Conservation (phyloP, 768 basidiomycete genomes). For the Boletus sp. region DNA sequence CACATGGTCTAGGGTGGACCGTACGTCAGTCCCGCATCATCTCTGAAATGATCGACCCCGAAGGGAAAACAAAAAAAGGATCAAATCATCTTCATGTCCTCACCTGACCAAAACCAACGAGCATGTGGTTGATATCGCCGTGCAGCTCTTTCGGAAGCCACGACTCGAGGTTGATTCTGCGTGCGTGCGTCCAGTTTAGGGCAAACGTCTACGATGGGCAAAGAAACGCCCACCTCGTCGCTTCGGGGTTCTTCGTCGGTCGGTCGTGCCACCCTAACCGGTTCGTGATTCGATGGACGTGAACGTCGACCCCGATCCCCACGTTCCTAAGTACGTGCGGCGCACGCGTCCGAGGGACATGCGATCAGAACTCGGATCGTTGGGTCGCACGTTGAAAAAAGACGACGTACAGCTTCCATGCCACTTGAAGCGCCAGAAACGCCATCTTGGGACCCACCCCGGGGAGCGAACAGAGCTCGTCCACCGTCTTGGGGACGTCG, state of each 20-base stretch:
- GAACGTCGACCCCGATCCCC: conserved; percentile 95
- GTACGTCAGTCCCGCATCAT: not conserved
- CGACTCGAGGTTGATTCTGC: conserved; percentile 73
- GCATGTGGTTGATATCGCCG: conserved; percentile 71
- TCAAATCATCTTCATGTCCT: conserved; percentile 1
- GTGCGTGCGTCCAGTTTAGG: not conserved
- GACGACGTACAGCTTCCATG: conserved; percentile 71
- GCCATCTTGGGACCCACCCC: conserved; percentile 99
- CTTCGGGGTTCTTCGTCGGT: conserved; percentile 82
- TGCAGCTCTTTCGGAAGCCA: conserved; percentile 79
- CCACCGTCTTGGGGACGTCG: conserved; percentile 87
- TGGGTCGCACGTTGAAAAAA: no score
- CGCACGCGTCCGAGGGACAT: not conserved
- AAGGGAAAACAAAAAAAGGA: not conserved
- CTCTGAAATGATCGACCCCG: not conserved
- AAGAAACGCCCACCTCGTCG: conserved; percentile 62
- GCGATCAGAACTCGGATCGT: no score
- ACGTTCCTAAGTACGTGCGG: conserved; percentile 50
- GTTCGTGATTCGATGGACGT: conserved; percentile 95
- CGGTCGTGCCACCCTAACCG: conserved; percentile 89
- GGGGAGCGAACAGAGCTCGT: conserved; percentile 81
- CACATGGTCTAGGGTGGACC: conserved; percentile 54
- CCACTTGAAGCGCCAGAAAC: conserved; percentile 77
- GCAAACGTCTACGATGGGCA: not conserved
- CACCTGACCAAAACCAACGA: conserved; percentile 88